Base-by-base conservation (phyloP, 1,284 basidiomycete species). In the Puccinia triticina region DNA sequence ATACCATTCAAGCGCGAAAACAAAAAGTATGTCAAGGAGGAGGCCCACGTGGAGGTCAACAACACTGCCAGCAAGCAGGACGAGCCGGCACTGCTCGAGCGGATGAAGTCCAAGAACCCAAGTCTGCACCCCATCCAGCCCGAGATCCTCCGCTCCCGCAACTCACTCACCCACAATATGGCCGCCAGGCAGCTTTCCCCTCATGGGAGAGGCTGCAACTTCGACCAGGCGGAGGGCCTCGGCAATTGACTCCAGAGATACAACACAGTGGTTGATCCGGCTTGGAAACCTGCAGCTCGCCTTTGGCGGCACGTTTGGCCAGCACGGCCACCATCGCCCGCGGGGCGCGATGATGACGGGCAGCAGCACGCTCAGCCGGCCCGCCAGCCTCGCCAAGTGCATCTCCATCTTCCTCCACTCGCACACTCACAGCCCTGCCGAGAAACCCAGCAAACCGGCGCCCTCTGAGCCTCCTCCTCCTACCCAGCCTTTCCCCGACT, bases 161-260 rank as follows among this genome's bases (percentile, higher is more conserved):
- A 73, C 40, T 82, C 80, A 11, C 43, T 76, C 7, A 82, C 73
- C n/a, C 80, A 82, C 66, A 61, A 82, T 66, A 82, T 82, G 80
- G 80, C 80, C 2, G 76, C 80, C 40, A 73, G 80, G 8, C 72
- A 76, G 43, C 29, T 64, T 18, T 82, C 80, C 12, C 73, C 80
- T 4, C 32, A 40, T 29, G 73, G 50, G n/a, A n/a, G 80, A 53
- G 80, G 80, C 23, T 82, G 76, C 64, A 74, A 74, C 37, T 82
- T 82, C 26, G 80, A 82, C n/a, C 80, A 82, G 55, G 80, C 80
- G 14, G 80, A 82, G 43, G 80, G 80, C 11, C 64, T 76, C 26
- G 80, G 80, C 8, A 82, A 82, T 55, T 29, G 73, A 37, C 75
- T 82, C 34, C 66, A 73, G 43, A 66, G 73, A 59, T 82, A 75